phyloP scores from a whole-genome alignment of 192 early-diverging fungal species.

The Geranomyces michiganensis region DNA sequence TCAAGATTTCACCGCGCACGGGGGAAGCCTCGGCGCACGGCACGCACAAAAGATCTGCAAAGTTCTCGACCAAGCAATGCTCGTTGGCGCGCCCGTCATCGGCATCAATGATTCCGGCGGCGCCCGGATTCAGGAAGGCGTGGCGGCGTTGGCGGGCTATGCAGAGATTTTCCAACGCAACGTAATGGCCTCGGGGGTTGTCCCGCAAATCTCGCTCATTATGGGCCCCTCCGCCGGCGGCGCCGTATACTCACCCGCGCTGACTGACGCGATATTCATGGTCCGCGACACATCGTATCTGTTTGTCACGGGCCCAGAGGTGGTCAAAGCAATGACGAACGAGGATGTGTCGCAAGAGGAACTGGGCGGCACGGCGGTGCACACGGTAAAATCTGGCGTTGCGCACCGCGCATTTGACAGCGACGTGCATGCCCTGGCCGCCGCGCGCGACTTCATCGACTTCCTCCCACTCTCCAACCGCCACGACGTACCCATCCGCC shows the following conservation, averaged over 20 bases:
- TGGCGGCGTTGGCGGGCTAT: constrained; percentile 93
- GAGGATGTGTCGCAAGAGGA: constrained; percentile 94
- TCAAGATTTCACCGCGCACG: constrained; percentile 93
- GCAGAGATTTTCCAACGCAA: constrained; percentile 96
- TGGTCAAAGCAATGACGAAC: constrained; percentile 94
- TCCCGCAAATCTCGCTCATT: constrained; percentile 94
- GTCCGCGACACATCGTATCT: constrained; percentile 93
- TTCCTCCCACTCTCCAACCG: constrained; percentile 87
- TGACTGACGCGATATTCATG: constrained; percentile 98
- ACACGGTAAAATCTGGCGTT: constrained; percentile 90
- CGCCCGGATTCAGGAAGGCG: constrained; percentile 97
- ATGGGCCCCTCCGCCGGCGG: constrained; percentile 99
- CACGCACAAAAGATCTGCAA: constrained; percentile 94
- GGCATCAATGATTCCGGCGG: constrained; percentile 97
- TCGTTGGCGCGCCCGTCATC: constrained; percentile 92
- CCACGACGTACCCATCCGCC: constrained; percentile 63
- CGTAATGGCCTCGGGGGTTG: constrained; percentile 87
- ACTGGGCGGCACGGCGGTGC: constrained; percentile 87
- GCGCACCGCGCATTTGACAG: constrained; percentile 92
- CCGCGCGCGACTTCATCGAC: constrained; percentile 81
- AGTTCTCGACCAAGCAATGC: constrained; percentile 89
- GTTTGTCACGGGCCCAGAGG: constrained; percentile 97
- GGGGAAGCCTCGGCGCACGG: constrained; percentile 84
- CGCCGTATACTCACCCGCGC: constrained; percentile 94
- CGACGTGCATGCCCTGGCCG: constrained; percentile 85